Percentiles rank a stretch among this genome's conserved stretches.
phyloP scores from a whole-genome alignment of 768 basidiomycete genomes.

The Phanerochaete sordida region DNA sequence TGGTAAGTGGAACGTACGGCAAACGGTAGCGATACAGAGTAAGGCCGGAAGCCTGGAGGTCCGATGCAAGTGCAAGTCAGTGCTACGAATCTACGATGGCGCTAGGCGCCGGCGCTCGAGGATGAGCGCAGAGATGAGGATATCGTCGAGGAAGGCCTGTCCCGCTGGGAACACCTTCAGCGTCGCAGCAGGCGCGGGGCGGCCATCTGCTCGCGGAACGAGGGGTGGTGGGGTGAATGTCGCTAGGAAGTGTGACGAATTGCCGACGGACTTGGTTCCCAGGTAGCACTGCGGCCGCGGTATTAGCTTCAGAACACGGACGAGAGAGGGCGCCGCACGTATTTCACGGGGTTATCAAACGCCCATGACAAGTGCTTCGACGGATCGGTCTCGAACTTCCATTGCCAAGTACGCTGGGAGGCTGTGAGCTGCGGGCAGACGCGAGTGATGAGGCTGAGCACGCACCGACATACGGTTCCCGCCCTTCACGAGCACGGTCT shows the following conservation, averaged over 20 bases:
- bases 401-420: constrained; percentile 20
- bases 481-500: constrained; percentile 15
- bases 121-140: constrained; percentile 30
- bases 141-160: constrained; percentile 29
- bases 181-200: constrained; percentile 13
- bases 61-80: neutral
- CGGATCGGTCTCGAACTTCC: constrained; percentile 17
- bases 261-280: constrained; percentile 6
- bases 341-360: constrained; percentile 19
- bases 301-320: neutral
- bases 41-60: too few relatives aligned
- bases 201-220: constrained; percentile 8
- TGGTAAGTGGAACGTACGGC: neutral
- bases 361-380: constrained; percentile 16
- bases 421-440: neutral
- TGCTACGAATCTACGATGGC: neutral
- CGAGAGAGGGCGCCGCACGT: constrained; percentile 6
- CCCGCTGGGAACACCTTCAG: constrained; percentile 27
- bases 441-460: neutral
- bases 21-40: neutral
- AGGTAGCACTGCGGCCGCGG: constrained; percentile 15
- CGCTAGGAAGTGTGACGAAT: constrained; percentile 12
- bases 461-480: constrained; percentile 16
- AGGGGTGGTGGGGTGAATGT: constrained; percentile 15
- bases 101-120: constrained; percentile 31